Conservation (phyloP, 2,329 filamentous ascomycete genomes). For the Penicillium concentricum region DNA sequence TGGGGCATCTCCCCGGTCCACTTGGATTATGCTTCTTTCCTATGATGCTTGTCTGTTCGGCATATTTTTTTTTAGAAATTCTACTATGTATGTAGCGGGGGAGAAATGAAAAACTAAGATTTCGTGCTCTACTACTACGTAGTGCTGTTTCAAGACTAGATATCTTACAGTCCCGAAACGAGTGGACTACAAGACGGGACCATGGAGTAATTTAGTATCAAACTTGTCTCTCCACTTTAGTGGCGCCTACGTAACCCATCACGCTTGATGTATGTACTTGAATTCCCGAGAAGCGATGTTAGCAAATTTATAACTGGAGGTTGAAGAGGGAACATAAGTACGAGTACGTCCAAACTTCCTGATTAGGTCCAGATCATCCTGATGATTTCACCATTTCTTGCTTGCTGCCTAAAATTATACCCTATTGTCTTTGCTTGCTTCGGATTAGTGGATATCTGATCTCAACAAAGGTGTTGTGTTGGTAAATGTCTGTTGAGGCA, state of each 20-base stretch:
- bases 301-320: not conserved
- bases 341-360: not conserved
- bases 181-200: not conserved
- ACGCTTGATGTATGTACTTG: not conserved
- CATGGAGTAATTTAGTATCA: not conserved
- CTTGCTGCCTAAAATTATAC: not conserved
- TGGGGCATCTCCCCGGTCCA: not conserved
- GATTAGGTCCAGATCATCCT: not conserved
- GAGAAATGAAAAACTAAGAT: not conserved
- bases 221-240: not conserved
- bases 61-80: not conserved
- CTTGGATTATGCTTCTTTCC: slow-evolving; percentile 2
- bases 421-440: not conserved
- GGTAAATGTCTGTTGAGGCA: not conserved
- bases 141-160: too few relatives aligned
- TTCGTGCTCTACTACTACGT: not conserved
- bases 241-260: not conserved
- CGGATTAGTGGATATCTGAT: not conserved
- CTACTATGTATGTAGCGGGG: not conserved
- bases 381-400: not conserved
- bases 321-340: too few relatives aligned
- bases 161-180: too few relatives aligned
- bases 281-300: not conserved
- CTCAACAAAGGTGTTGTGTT: not conserved
- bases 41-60: not conserved